Base-by-base conservation (phyloP, 352 stramenopile genomes). In the Globisporangium yorkense region DNA sequence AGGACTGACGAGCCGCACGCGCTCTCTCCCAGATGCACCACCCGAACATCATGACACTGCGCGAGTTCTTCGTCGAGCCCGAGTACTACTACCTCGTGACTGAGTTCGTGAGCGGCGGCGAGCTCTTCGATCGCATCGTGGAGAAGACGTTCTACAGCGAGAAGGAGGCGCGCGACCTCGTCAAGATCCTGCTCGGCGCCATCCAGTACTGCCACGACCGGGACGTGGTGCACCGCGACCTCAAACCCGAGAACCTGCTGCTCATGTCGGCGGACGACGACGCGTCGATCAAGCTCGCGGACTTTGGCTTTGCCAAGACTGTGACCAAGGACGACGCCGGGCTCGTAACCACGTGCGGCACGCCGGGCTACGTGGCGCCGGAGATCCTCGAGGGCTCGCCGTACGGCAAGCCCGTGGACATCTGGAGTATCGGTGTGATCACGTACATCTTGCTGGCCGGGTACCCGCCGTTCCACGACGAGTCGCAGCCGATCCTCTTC, bases 401-500 rank as follows among this genome's bases (percentile, higher is more conserved):
- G 20, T 95, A 95, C 65, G 82, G 76, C 33, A 89, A 86, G 59
- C 65, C 75, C 16, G 85, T 95, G 45, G 85, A 95, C 52, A 88
- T 95, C 52, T 95, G 85, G 85, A 96, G 80, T 64, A 91, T 98
- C 41, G 94, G 94, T 45, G 74, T 95, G 31, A 92, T 93, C 66
- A 93, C 83, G 27, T 96, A 92, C 72, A 92, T 92, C 39, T 49
- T 96, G 49, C 66, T 96, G 12, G 90, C 77, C 33, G 86, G 86
- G 0, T 94, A 94, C 61, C 82, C 84, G 0, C 86, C 86, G 27
- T 96, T 96, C 68, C 77, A 98, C 61, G 94, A 98, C 69, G 92
- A 97, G 49, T 98, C 97, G 60, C 89, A 98, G 64, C 70, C 88
- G 3, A 74, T 93, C 37, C 72, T 99, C 41, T 99, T 94, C 67